A percentile compares a stretch with the other conserved stretches of the same genome.
These are phyloP conservation scores for Populus simonii DNA, from an alignment of 345 rosid species.

Conservation along the genomic window DNA sequence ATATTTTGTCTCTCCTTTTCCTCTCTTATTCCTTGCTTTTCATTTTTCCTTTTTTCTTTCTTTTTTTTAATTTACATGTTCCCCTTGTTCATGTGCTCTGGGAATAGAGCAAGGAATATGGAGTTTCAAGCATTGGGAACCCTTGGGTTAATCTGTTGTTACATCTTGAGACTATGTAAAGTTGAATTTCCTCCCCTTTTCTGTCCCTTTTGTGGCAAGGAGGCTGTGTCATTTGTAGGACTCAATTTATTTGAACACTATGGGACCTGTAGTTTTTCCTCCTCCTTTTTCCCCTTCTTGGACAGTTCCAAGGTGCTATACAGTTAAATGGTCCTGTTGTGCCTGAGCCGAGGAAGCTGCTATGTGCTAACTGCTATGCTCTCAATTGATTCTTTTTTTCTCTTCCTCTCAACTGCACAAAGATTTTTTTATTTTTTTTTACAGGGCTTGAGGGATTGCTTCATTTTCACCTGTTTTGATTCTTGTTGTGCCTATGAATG, in stretches of 20 bases:
- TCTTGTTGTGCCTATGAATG: not conserved
- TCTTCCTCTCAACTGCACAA: not conserved
- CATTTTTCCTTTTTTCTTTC: not conserved
- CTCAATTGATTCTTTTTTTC: not conserved
- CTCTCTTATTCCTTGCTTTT: not conserved
- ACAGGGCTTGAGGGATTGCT: not conserved
- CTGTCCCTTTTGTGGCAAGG: constrained; percentile 21
- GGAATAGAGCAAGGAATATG: constrained; percentile 42
- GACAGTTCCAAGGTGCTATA: not conserved
- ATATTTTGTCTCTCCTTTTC: constrained; percentile 24
- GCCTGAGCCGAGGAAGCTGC: not conserved
- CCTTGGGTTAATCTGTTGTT: constrained; percentile 30
- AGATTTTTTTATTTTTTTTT: not conserved
- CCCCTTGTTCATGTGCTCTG: constrained; percentile 31
- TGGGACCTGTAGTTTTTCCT: constrained; percentile 19
- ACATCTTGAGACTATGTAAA: constrained; percentile 33
- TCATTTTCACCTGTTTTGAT: not conserved
- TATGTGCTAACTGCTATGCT: not conserved
- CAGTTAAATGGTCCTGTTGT: not conserved
- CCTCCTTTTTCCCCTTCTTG: not conserved
- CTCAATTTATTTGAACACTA: constrained; percentile 27
- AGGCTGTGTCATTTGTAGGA: constrained; percentile 32
- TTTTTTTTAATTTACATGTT: constrained; percentile 4
- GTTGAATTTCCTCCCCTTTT: constrained; percentile 20
- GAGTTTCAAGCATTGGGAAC: constrained; percentile 29